These are phyloP conservation scores for Polyplosphaeria fusca DNA, from an alignment of 495 filamentous ascomycete genomes.

Conservation along the genomic window DNA sequence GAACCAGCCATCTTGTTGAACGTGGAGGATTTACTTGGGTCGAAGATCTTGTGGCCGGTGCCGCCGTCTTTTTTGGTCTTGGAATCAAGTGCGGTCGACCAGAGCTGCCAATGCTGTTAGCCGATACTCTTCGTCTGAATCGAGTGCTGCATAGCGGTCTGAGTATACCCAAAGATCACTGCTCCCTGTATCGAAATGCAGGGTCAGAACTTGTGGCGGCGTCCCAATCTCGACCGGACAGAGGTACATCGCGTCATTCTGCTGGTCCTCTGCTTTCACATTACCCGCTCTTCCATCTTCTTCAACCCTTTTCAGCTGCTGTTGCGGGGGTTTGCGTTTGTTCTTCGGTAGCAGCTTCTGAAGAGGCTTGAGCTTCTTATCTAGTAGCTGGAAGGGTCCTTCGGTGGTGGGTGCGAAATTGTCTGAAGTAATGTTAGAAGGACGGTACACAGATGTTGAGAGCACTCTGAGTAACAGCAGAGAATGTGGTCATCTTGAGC, in stretches of 20 bases:
- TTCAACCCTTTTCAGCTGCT: constrained; percentile 51
- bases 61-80: constrained; percentile 37
- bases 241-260: constrained; percentile 71
- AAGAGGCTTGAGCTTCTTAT: constrained; percentile 38
- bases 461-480: not conserved
- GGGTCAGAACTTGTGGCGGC: constrained; percentile 59
- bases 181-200: constrained; percentile 78
- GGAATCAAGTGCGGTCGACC: constrained; percentile 56
- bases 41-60: constrained; percentile 51
- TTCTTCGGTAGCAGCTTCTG: constrained; percentile 11
- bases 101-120: constrained; percentile 31
- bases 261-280: constrained; percentile 67
- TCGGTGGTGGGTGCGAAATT: constrained; percentile 65
- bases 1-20: constrained; percentile 52
- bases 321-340: not conserved
- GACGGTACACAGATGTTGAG: not conserved
- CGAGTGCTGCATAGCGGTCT: not conserved
- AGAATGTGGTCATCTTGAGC: not conserved
- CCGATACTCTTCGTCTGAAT: too few relatives aligned
- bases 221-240: constrained; percentile 66
- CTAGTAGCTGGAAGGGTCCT: constrained; percentile 60
- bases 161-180: constrained; percentile 68
- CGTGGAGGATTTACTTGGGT: constrained; percentile 60
- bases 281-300: constrained; percentile 47
- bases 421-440: constrained; percentile 32